These are phyloP conservation scores for Ophiostoma ulmi DNA, from an alignment of 2,329 filamentous ascomycete genomes.

Conservation along the genomic window DNA sequence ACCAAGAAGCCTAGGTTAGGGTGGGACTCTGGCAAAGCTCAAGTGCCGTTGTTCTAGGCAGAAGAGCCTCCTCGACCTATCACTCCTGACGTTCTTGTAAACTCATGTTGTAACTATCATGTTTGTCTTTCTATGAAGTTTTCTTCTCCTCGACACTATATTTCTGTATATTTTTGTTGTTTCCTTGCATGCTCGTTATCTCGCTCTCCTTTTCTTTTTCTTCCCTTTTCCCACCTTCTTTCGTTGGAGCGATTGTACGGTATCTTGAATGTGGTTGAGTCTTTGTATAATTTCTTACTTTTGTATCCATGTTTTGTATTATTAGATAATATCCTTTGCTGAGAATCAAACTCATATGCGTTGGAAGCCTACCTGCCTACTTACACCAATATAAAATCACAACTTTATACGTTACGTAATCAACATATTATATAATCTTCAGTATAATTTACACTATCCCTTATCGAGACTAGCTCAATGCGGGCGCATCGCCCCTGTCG, in stretches of 20 bases:
- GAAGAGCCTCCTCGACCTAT: not conserved
- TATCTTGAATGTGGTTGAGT: not conserved
- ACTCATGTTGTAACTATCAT: not conserved
- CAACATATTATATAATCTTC: not conserved
- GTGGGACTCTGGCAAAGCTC: not conserved
- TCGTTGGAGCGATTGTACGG: not conserved
- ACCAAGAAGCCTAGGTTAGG: slow-evolving; percentile 38
- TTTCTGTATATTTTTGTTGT: not conserved
- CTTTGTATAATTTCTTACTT: not conserved
- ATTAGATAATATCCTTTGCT: slow-evolving; percentile 7
- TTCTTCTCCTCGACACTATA: not conserved
- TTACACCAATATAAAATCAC: not conserved
- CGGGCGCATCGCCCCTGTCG: slow-evolving; percentile 18
- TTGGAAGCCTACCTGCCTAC: not conserved
- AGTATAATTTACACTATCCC: not conserved
- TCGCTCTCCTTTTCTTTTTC: not conserved
- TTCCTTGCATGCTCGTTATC: not conserved
- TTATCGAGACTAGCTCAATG: slow-evolving; percentile 16
- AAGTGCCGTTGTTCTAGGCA: not conserved
- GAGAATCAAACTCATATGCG: not conserved
- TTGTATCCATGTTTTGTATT: slow-evolving; percentile 9
- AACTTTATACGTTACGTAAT: not conserved
- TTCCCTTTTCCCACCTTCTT: slow-evolving; percentile 6
- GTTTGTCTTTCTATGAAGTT: not conserved
- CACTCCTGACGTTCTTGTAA: too few species aligned